Base-by-base conservation (phyloP, 2,329 filamentous ascomycete species). In the Pseudocercospora eumusae region DNA sequence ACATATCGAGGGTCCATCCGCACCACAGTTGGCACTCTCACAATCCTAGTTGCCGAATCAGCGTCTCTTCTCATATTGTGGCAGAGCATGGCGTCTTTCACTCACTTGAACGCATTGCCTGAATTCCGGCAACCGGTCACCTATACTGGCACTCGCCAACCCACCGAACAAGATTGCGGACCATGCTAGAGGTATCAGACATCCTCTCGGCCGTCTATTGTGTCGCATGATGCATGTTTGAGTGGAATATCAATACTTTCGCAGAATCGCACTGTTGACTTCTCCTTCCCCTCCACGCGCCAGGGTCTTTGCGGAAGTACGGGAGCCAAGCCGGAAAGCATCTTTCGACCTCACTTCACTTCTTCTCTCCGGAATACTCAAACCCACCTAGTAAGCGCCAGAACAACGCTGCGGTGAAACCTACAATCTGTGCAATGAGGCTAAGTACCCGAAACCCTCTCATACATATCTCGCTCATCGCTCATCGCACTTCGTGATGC, bases 41-140 rank as follows among this genome's bases (percentile, higher is more conserved):
- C 93, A 98, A 70, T 93, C 82, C 92, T 96, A 9, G 63, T 25
- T 4, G 21, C 31, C 21, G 3, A 1, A 4, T 63, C 33, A 63
- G 61, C 61, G 13, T 11, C 2, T 28, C 4, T 11, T 52, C n/a
- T 7, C 5, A 28, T 50, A 33, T 33, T 9, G 10, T 13, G 10
- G n/a, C 31, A 15, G 13, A n/a, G 33, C 13, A 36, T 36, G 33
- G 33, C 33, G 9, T 21, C 23, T 60, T 50, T 25, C 20, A 20
- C 52, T 61, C 80, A 96, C 93, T 82, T 91, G 79, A 57, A 98
- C 86, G 75, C 95, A 99, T 76, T 92, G 83, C 73, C 83, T 84
- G 75, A 99, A 99, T 72, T 96, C 92, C 18, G 91, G 91, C 63
- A 96, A 81, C 59, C 86, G 84, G 76, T 99, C 95, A 67, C 95